Evolutionary conservation across 176 grass and related monocot species (phyloP), one percentile per base, ranked within the genome.

Genomic region (Cenchrus purpureus): DNA sequence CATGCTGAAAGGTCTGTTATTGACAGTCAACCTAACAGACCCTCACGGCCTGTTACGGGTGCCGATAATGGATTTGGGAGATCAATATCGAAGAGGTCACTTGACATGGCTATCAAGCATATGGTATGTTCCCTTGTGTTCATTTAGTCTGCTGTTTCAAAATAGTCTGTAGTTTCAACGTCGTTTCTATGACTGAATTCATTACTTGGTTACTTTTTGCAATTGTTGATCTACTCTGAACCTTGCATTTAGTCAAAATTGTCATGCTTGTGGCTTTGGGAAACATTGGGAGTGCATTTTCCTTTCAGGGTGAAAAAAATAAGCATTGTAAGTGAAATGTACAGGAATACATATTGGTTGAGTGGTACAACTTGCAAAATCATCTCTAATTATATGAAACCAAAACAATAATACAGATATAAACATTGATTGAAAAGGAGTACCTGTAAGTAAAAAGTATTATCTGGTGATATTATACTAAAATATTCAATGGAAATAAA

Each of bases 41-140:
- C 46, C 12, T 53, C 45, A 2, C 71, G 79, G 37, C 46, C 91
- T 77, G 84, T 19, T 64, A 78, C 91, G 40, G 84, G 91, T 45
- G 71, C 88, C 37, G 97, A 96, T 80, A 88, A 88, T 88, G 96
- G 96, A 82, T 99, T 99, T 69, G 97, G 94, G 80, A 93, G 94
- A 70, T 91, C 88, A n/a, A 99, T 99, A 60, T 99, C 97, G 43
- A 99, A 94, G 91, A 99, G 89, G 59, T 99, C 97, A 51, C 88
- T 99, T 69, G 97, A 99, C 82, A 96, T 99, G 97, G 97, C 97
- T 51, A 92, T 99, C 78, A 92, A 83, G 87, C 97, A 99, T 64
- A 99, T 99, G 97, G 97, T 99, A 99, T 77, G 79, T 57, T 68
- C 43, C 44, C 63, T 87, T 8, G 44, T 83, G 55, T 85, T 55